Percentiles rank a stretch among this genome's conserved stretches.
Conservation (phyloP, 2,329 filamentous ascomycete genomes). For the Penicillium oxalicum region DNA sequence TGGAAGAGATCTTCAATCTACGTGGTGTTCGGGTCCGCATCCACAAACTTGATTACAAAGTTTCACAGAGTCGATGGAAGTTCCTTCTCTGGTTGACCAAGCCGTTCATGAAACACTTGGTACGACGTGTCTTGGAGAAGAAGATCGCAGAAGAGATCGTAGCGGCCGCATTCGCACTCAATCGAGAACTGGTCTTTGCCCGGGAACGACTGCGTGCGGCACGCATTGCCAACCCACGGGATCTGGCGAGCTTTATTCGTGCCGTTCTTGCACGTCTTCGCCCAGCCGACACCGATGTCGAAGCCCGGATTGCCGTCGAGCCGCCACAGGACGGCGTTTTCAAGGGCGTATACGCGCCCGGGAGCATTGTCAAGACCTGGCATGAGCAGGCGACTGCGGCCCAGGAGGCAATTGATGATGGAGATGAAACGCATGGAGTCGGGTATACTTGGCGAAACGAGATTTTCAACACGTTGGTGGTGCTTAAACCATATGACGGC, state of each 20-base stretch:
- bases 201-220: conserved; percentile 81
- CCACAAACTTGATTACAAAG: conserved; percentile 76
- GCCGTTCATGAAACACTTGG: conserved; percentile 72
- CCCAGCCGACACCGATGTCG: conserved; percentile 70
- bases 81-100: conserved; percentile 78
- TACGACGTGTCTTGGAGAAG: conserved; percentile 72
- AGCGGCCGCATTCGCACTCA: conserved; percentile 64
- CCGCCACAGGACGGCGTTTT: conserved; percentile 62
- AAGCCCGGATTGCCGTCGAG: conserved; percentile 65
- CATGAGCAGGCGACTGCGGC: conserved; percentile 69
- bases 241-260: conserved; percentile 74
- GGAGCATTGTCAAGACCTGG: conserved; percentile 86
- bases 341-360: conserved; percentile 78
- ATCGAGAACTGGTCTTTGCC: conserved; percentile 81
- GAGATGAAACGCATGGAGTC: conserved; percentile 53
- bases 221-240: conserved; percentile 71
- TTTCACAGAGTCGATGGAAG: conserved; percentile 65
- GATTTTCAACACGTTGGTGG: conserved; percentile 60
- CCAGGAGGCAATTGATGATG: conserved; percentile 66
- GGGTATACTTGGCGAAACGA: conserved; percentile 67
- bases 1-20: conserved; percentile 77
- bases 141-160: conserved; percentile 68
- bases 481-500: not conserved
- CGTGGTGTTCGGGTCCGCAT: conserved; percentile 71
- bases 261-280: conserved; percentile 72